Evolutionary conservation across 2,329 filamentous ascomycete species (phyloP), one percentile per base, ranked within the genome.

Genomic region (Aureobasidium melanogenum): DNA sequence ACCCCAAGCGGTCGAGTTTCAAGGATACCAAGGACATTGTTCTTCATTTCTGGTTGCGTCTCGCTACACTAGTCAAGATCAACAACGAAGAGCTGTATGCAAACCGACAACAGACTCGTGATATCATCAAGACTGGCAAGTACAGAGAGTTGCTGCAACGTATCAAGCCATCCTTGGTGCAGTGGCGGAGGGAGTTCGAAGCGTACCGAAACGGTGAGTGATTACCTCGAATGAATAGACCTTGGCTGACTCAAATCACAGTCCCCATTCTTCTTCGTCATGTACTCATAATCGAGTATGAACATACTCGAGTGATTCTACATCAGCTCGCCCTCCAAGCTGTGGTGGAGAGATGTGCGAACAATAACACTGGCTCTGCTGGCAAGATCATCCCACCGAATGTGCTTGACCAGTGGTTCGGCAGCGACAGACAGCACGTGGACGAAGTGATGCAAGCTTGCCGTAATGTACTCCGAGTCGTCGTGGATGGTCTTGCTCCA

Each of bases 271-370:
- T 82, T 61, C 84, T 87, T 75, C 79, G 81, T 48, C 85, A 91
- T 71, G 92, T 97, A 62, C 79, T 99, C 32, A 88, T 85, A 8
- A 97, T 97, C 66, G 94, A 99, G 76, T 97, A 94, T 70, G 91
- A 97, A 70, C 97, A 97, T 71, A 91, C 93, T 28, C 85, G 93
- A 69, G 88, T 97, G 55, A 97, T 97, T 71, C 84, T 97, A 76
- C 97, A 97, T 73, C 96, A 92, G 0, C 80, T 99, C 1, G 92
- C 92, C 2, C 79, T 99, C 1, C 94, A 99, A 75, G 94, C 94
- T 24, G 91, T 97, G 3, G 91, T 97, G 6, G 93, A 97, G 74
- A 85, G 92, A 63, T 96, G 90, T 75, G 93, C 91, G 7, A 91
- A 83, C 63, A 62, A 64, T 46, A 67, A 68, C 2, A 62, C 66